Evolutionary conservation across 306 rosid species (phyloP).

Genomic region (Purshia tridentata): DNA sequence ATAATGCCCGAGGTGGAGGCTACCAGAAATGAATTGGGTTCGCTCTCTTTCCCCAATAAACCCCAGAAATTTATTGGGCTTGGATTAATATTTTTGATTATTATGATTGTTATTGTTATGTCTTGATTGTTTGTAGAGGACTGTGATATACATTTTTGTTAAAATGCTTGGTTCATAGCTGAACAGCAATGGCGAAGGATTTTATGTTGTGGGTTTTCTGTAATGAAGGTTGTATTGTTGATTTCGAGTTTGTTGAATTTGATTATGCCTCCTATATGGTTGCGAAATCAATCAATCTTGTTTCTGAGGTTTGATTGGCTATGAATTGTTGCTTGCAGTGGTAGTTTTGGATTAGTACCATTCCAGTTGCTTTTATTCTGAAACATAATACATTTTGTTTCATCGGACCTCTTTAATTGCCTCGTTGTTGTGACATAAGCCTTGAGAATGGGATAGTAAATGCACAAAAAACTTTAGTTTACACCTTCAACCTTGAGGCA

Average conservation of each 20-base stretch:
- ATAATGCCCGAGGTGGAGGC: constrained; percentile 78
- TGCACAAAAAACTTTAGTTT: neutral
- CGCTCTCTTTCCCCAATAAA: neutral
- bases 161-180: neutral
- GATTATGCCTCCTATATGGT: neutral
- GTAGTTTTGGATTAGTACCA: neutral
- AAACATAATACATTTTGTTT: neutral
- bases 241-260: neutral
- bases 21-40: constrained; percentile 49
- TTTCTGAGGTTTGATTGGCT: neutral
- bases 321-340: neutral
- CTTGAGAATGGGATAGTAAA: neutral
- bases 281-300: neutral
- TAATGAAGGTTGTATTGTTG: neutral
- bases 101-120: no score
- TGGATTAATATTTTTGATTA: no score
- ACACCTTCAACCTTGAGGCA: neutral
- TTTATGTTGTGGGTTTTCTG: neutral
- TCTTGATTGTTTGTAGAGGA: no score
- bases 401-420: neutral
- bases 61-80: no score
- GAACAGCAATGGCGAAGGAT: neutral
- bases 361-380: neutral
- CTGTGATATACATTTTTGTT: no score
- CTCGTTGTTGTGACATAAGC: neutral